Evolutionary conservation across 768 basidiomycete genomes (phyloP).

Genomic region (Termitomyces eurrhizus): DNA sequence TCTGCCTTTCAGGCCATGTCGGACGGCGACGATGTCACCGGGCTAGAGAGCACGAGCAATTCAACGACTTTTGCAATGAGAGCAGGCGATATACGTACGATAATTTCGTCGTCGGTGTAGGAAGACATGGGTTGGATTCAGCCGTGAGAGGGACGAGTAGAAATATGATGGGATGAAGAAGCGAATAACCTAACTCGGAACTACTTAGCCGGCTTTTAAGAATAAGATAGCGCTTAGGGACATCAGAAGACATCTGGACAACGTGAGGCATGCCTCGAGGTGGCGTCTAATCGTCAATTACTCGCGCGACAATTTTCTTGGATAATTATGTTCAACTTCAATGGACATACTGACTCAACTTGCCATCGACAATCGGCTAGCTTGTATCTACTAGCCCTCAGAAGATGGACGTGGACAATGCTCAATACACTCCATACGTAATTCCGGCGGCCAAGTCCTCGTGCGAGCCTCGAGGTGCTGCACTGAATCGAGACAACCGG

Average conservation of each 20-base stretch:
- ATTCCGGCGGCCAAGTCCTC: background rate
- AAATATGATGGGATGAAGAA: slow-evolving; percentile 8
- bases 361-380: background rate
- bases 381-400: background rate
- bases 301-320: slow-evolving; percentile 2
- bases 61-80: background rate
- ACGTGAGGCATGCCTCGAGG: slow-evolving; percentile 53
- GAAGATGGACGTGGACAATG: background rate
- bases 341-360: background rate
- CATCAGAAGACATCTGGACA: slow-evolving; percentile 22
- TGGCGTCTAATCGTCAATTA: slow-evolving; percentile 17
- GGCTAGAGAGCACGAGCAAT: slow-evolving; percentile 36
- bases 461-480: background rate
- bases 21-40: slow-evolving; percentile 79
- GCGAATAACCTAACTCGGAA: slow-evolving; percentile 21
- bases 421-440: background rate
- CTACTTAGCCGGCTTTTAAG: slow-evolving; percentile 38
- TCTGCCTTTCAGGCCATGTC: slow-evolving; percentile 56
- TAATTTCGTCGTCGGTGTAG: slow-evolving; percentile 30
- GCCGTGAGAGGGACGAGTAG: background rate
- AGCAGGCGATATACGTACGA: slow-evolving; percentile 14
- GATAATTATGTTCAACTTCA: background rate
- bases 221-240: slow-evolving; percentile 33
- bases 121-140: slow-evolving; percentile 26
- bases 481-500: background rate